phyloP scores from a whole-genome alignment of 2,329 filamentous ascomycete genomes.

The Eurotiales sp. region DNA sequence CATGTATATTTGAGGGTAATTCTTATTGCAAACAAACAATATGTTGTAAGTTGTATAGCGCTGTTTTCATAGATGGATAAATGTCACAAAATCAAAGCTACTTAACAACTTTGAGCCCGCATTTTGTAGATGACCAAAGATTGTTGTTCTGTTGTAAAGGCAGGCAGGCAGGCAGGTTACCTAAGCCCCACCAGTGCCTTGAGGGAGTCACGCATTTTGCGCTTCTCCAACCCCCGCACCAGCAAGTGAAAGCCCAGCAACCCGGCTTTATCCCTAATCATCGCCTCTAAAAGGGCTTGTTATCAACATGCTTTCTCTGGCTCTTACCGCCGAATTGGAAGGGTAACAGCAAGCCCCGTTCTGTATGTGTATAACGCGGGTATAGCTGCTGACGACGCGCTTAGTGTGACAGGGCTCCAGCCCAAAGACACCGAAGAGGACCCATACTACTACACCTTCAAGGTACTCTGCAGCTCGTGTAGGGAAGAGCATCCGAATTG shows the following conservation, averaged over 20 bases:
- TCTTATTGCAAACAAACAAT: too few species aligned
- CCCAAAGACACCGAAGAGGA: conserved; percentile 76
- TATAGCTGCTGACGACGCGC: background rate
- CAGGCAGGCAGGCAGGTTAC: too few species aligned
- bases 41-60: too few species aligned
- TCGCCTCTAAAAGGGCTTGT: background rate
- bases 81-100: too few species aligned
- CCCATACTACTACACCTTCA: conserved; percentile 97
- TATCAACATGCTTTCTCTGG: conserved; percentile 34
- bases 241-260: too few species aligned
- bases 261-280: background rate
- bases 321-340: conserved; percentile 34
- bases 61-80: too few species aligned
- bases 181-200: too few species aligned
- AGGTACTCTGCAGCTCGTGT: conserved; percentile 97
- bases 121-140: too few species aligned
- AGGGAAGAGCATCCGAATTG: conserved; percentile 84
- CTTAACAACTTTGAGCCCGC: too few species aligned
- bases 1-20: too few species aligned
- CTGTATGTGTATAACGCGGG: background rate
- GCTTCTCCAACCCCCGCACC: background rate
- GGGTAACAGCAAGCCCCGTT: conserved; percentile 25
- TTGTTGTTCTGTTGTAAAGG: too few species aligned
- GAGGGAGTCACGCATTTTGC: too few species aligned
- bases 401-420: conserved; percentile 82